Base-by-base conservation (phyloP, 2,329 filamentous ascomycete genomes). In the Pseudogymnoascus sp. region DNA sequence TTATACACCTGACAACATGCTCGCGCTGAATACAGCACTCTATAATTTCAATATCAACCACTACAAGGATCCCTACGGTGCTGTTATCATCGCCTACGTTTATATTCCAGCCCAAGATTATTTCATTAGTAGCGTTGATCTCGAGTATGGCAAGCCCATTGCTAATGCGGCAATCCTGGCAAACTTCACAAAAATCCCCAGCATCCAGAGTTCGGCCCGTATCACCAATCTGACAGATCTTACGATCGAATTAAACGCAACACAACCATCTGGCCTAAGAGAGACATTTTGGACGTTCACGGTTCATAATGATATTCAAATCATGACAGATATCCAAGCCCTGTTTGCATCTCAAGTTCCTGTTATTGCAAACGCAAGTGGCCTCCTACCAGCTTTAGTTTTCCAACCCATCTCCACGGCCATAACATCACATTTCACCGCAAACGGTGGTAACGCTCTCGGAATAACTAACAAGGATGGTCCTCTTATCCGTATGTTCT, bases 361-460 rank as follows among this genome's bases (percentile, higher is more conserved):
- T 0, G 55, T 45, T 8, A 52, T 69, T 2, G 58, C 60, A 2
- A 59, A 65, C 39, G 63, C 66, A 16, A 35, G 63, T 10, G 62
- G 63, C 10, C 19, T 68, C 14, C 7, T 63, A 1, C 68, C 68
- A 7, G 61, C 62, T 8, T 52, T 68, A 12, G 63, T 64, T 12
- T 66, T 68, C 21, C 68, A 69, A 55, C 67, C 67, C 8, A 43
- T 68, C 7, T 66, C 67, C 5, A 14, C 62, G 4, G 63, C 65
- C 2, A 67, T 68, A 21, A 67, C 68, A 12, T 59, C 59, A 4
- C 43, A 69, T 1, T 67, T 68, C 61, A 16, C 26, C 10, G 63
- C 64, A 31, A 65, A 66, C 35, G 67, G 69, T 6, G 68, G 68
- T 0, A 70, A 70, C 63, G 61, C 60, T n/a, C 62, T 70, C 2